A percentile compares a stretch with the other conserved stretches of the same genome.
phyloP scores from a whole-genome alignment of 306 rosid genomes.

The Vigna hirtella region DNA sequence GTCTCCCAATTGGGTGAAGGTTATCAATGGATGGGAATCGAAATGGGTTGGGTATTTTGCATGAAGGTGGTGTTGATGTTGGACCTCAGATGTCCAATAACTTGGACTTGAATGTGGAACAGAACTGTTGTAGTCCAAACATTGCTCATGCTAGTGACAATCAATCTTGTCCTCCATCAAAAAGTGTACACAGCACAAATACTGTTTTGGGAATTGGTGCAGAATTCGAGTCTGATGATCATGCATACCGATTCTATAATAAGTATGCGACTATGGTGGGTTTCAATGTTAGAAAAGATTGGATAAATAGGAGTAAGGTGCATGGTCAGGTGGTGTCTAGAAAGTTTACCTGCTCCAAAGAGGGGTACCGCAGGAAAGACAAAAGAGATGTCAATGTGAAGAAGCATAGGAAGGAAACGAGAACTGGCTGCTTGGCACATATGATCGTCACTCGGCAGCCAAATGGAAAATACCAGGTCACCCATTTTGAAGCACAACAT shows the following conservation, averaged over 20 bases:
- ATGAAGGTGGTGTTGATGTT: conserved; percentile 45
- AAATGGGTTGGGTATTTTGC: conserved; percentile 43
- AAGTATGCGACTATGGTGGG: conserved; percentile 67
- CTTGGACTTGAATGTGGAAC: conserved; percentile 73
- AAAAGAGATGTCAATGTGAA: conserved; percentile 63
- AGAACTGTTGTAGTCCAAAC: conserved; percentile 54
- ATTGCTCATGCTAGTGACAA: conserved; percentile 37
- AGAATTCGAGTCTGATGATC: conserved; percentile 70
- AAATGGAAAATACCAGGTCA: conserved; percentile 62
- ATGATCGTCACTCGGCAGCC: conserved; percentile 70
- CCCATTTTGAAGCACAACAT: conserved; percentile 69
- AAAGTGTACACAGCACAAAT: conserved; percentile 13
- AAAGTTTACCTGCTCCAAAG: conserved; percentile 75
- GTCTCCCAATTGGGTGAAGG: conserved; percentile 47
- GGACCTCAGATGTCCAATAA: conserved; percentile 47
- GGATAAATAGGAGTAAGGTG: conserved; percentile 77
- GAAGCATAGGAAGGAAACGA: conserved; percentile 71
- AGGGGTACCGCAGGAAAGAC: conserved; percentile 69
- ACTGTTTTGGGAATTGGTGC: conserved; percentile 49
- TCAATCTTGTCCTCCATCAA: conserved; percentile 25
- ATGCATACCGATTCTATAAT: conserved; percentile 62
- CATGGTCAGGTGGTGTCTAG: conserved; percentile 78
- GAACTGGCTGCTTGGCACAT: conserved; percentile 81
- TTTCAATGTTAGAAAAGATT: conserved; percentile 71
- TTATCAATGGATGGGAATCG: conserved; percentile 56